A percentile compares a stretch with the other conserved stretches of the same genome.
Conservation (phyloP, 1,284 basidiomycete genomes). For the Porogramme epimiltina region DNA sequence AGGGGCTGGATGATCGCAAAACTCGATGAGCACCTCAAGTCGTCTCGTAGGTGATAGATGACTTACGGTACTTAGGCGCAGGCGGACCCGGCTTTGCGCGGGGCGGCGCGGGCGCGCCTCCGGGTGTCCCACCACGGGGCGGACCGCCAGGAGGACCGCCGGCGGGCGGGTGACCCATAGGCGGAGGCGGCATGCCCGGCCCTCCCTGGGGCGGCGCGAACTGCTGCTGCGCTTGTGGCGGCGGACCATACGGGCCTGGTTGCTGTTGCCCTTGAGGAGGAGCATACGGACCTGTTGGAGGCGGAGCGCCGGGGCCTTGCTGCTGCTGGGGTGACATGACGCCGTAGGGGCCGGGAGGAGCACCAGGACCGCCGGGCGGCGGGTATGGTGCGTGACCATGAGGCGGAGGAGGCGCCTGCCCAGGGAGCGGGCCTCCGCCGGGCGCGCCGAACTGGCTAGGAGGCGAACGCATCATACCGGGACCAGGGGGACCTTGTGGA, state of each 20-base stretch:
- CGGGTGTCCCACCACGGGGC: constrained; percentile 40
- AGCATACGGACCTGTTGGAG: constrained; percentile 18
- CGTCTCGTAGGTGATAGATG: neutral
- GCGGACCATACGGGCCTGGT: constrained; percentile 16
- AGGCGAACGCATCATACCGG: constrained; percentile 8
- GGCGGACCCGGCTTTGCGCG: constrained; percentile 47
- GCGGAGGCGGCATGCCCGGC: constrained; percentile 29
- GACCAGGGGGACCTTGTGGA: constrained; percentile 17
- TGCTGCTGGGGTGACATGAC: constrained; percentile 41
- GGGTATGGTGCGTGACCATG: constrained; percentile 34
- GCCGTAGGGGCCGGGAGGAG: constrained; percentile 40
- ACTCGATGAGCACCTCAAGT: neutral
- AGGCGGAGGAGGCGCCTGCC: constrained; percentile 41
- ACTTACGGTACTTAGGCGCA: constrained; percentile 85
- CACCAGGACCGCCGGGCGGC: constrained; percentile 33
- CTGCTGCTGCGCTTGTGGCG: constrained; percentile 16
- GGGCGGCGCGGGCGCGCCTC: constrained; percentile 34
- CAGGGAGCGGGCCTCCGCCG: constrained; percentile 26
- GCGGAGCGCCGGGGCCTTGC: constrained; percentile 14
- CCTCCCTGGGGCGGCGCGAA: constrained; percentile 28
- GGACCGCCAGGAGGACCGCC: constrained; percentile 47
- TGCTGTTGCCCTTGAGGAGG: constrained; percentile 13
- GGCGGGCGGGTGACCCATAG: constrained; percentile 39
- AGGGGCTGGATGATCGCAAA: constrained; percentile 61
- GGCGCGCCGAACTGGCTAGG: constrained; percentile 33